Conservation (phyloP, 495 filamentous ascomycete species). For the Talaromyces ruber region DNA sequence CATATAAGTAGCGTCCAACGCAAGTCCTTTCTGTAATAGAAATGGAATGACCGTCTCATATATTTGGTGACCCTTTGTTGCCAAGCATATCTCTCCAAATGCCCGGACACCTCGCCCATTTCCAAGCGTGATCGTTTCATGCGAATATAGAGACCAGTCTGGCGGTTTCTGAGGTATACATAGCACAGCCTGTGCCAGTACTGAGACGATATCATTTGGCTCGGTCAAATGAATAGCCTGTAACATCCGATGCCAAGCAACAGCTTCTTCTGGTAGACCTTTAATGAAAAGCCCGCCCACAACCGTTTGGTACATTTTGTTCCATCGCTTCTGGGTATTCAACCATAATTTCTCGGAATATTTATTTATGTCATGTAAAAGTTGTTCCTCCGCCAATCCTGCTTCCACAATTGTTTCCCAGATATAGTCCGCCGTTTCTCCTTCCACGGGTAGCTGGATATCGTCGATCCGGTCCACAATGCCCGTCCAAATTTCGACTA, state of each 20-base stretch:
- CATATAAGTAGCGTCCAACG: constrained; percentile 48
- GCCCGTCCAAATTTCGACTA: constrained; percentile 53
- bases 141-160: not conserved
- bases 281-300: constrained; percentile 37
- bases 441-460: constrained; percentile 36
- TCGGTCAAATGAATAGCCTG: constrained; percentile 20
- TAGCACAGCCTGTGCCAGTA: constrained; percentile 22
- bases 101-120: constrained; percentile 15
- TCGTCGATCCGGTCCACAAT: constrained; percentile 38
- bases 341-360: constrained; percentile 49
- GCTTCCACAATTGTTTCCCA: constrained; percentile 48
- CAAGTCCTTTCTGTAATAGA: constrained; percentile 41
- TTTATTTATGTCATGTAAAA: constrained; percentile 40
- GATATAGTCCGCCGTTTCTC: constrained; percentile 40
- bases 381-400: constrained; percentile 32
- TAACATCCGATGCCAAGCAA: constrained; percentile 40
- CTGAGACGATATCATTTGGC: constrained; percentile 25
- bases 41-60: constrained; percentile 53
- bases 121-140: constrained; percentile 7
- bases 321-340: constrained; percentile 32
- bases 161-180: constrained; percentile 6
- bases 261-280: constrained; percentile 23
- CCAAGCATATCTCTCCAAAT: constrained; percentile 44
- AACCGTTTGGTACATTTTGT: constrained; percentile 37
- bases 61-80: constrained; percentile 32